A percentile compares a stretch with the other conserved stretches of the same genome.
phyloP scores from a whole-genome alignment of 352 stramenopile genomes.

The Phytophthora rubi region DNA sequence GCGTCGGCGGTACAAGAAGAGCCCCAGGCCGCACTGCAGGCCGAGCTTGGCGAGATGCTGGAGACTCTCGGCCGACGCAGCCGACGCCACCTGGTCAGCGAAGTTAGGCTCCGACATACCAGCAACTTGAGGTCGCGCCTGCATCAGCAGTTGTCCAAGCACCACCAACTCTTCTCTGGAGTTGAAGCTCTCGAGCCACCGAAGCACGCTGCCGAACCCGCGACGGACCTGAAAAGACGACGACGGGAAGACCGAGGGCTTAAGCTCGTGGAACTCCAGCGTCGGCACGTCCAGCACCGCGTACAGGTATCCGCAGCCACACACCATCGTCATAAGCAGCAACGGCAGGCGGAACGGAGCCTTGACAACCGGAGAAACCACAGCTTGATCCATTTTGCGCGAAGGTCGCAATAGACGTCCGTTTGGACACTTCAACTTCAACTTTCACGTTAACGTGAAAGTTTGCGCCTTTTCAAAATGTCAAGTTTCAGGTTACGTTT shows the following conservation, averaged over 20 bases:
- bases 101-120: constrained; percentile 3
- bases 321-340: constrained; percentile 37
- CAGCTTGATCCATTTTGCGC: too few relatives aligned
- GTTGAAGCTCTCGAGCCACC: constrained; percentile 63
- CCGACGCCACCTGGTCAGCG: constrained; percentile 19
- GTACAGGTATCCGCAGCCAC: constrained; percentile 38
- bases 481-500: background rate
- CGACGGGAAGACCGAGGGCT: constrained; percentile 28
- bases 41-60: constrained; percentile 46
- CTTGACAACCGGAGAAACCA: background rate
- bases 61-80: constrained; percentile 39
- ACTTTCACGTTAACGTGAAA: background rate
- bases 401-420: too few relatives aligned
- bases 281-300: constrained; percentile 33
- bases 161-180: constrained; percentile 44
- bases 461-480: background rate
- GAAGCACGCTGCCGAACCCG: constrained; percentile 58
- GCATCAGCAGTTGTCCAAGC: constrained; percentile 33
- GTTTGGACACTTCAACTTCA: constrained; percentile 12
- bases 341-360: constrained; percentile 9
- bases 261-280: constrained; percentile 49
- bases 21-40: constrained; percentile 54
- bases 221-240: constrained; percentile 40
- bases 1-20: constrained; percentile 52
- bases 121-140: constrained; percentile 16